Base-by-base conservation (phyloP, 192 early-diverging fungal species). In the Entomortierella beljakovae region DNA sequence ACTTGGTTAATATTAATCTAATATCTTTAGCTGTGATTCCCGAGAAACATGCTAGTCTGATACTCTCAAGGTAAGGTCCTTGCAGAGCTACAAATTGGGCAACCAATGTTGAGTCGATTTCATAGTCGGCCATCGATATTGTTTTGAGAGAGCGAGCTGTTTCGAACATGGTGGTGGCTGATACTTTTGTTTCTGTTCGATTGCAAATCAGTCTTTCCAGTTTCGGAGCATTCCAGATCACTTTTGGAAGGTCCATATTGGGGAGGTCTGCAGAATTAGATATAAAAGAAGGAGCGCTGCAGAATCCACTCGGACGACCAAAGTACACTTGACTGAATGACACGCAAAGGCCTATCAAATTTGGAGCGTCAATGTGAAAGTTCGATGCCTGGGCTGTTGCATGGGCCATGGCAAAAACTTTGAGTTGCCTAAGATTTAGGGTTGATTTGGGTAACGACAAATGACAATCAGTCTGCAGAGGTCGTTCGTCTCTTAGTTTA, bases 301-400 rank as follows among this genome's bases (percentile, higher is more conserved):
- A 42, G 18, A 48, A n/a, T n/a, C n/a, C n/a, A n/a, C 18, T 31
- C 18, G 31, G 33, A 35, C 29, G 61, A 15, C 11, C 37, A 35
- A 34, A 56, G 43, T 54, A 63, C 16, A 63, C 61, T 37, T 71
- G 70, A 40, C 70, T 71, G n/a, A 71, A 63, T 31, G 70, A 56
- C 54, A 71, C 25, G 38, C 42, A 49, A 16, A 71, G 23, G 0
- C 28, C 54, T 1, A 35, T 9, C 23, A 71, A 46, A 13, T 50
- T 34, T 28, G 70, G 70, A 2, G 60, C 70, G 4, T 71, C 61
- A 26, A 71, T 63, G n/a, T 40, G 22, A 31, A 71, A 16, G 7
- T 63, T 43, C 0, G 9, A 28, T 20, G 57, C 10, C 32, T 63
- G 53, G 37, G 63, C 48, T 6, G 52, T 22, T 5, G 60, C 70